Base-by-base conservation (phyloP, 1,139 yeast species). In the Arxiozyma heterogenica region DNA sequence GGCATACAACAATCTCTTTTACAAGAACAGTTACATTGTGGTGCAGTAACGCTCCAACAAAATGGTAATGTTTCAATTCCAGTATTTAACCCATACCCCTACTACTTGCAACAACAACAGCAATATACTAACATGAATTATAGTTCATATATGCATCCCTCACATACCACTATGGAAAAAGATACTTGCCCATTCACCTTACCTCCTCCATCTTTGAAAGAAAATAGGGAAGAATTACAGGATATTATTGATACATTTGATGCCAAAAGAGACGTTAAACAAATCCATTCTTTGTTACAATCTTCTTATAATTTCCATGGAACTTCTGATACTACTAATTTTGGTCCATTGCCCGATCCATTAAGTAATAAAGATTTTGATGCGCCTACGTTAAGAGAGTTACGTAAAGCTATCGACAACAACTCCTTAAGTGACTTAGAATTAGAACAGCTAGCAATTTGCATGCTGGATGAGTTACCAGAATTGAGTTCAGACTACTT, bases 401-500 rank as follows among this genome's bases (percentile, higher is more conserved):
- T 82, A 54, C 73, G 86, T 55, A 82, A 82, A 62, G 63, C 71
- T 18, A 77, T 83, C 57, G 86, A 82, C 54, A 61, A 71, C 0
- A 69, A 72, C 47, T 52, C 61, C 4, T 57, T 73, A 56, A 53
- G 69, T 1, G 72, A 71, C 49, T 67, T 76, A 21, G 95, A 89
- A 60, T 77, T 90, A 53, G 98, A 91, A 66, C 93, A 84, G 59
- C 73, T 90, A 51, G 90, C 95, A 17, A 68, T 89, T 51, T 86
- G 90, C 6, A 87, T 93, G 93, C 73, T 88, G 60, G 86, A 83
- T 59, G 98, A 93, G 69, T 77, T 94, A 57, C 96, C 98, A 1
- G 96, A 89, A 66, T 76, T 93, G 55, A 83, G 96, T 45, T 84
- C 93, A 57, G 99, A 93, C 69, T 93, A 93, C 66, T 75, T 94